These are phyloP conservation scores for Candida chilensis DNA, from an alignment of 805 yeast species.

Conservation along the genomic window DNA sequence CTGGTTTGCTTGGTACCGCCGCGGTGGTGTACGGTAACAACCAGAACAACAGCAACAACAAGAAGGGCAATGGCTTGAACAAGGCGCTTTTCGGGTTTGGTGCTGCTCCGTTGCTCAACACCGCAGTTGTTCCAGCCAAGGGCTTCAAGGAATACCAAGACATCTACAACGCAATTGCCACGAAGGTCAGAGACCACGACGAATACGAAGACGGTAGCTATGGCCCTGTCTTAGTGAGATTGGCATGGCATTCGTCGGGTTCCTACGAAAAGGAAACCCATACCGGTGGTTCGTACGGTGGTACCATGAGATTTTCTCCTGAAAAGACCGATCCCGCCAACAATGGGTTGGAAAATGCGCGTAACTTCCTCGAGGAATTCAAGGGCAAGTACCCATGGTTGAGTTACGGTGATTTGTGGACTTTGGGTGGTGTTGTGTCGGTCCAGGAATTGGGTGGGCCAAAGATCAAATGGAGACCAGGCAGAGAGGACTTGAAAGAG, in stretches of 20 bases:
- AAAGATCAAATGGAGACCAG: slow-evolving; percentile 73
- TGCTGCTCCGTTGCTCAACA: slow-evolving; percentile 13
- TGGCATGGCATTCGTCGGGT: slow-evolving; percentile 87
- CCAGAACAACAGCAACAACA: slow-evolving; percentile 8
- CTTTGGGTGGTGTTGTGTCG: slow-evolving; percentile 72
- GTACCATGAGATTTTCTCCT: slow-evolving; percentile 43
- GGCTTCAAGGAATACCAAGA: slow-evolving; percentile 47
- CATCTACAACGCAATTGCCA: slow-evolving; percentile 68
- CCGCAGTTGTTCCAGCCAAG: slow-evolving; percentile 25
- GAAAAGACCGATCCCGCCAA: slow-evolving; percentile 52
- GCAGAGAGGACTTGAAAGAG: slow-evolving; percentile 54
- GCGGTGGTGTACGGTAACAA: neutral
- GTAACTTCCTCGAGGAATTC: slow-evolving; percentile 47
- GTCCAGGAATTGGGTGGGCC: slow-evolving; percentile 78
- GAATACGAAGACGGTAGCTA: slow-evolving; percentile 60
- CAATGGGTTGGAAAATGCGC: slow-evolving; percentile 52
- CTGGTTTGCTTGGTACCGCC: neutral
- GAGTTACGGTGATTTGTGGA: slow-evolving; percentile 71
- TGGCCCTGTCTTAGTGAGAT: slow-evolving; percentile 72
- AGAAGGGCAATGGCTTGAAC: slow-evolving; percentile 6
- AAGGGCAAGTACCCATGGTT: slow-evolving; percentile 58
- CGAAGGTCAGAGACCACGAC: slow-evolving; percentile 41
- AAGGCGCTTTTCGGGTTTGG: slow-evolving; percentile 15
- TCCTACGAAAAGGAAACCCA: slow-evolving; percentile 50
- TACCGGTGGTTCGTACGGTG: slow-evolving; percentile 64